Evolutionary conservation across 2,329 filamentous ascomycete species (phyloP).

Genomic region (Exophiala oligosperma): DNA sequence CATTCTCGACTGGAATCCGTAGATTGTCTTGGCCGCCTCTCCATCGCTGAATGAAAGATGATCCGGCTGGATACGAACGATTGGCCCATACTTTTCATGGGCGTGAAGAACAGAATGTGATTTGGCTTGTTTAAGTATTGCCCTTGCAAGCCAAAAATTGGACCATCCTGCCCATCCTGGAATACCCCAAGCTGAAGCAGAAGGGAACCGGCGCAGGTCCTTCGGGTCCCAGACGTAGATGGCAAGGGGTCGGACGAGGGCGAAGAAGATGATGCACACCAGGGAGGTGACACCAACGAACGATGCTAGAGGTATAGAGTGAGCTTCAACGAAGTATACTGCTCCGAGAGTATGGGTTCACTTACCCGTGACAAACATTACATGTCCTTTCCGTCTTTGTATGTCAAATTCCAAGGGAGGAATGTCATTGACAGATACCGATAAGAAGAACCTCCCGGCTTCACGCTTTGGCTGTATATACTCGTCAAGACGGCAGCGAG

Average conservation of each 20-base stretch:
- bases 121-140: neutral
- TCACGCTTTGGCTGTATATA: too few species aligned
- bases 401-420: too few species aligned
- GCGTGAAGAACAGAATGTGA: neutral
- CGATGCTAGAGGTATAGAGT: too few species aligned
- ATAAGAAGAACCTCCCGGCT: too few species aligned
- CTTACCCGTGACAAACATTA: too few species aligned
- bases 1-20: neutral
- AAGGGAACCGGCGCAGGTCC: neutral
- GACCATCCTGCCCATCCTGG: neutral
- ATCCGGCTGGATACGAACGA: neutral
- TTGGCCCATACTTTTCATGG: neutral
- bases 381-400: too few species aligned
- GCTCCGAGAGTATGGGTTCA: too few species aligned
- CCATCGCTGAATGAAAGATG: neutral
- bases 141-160: neutral
- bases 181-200: neutral
- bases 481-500: too few species aligned
- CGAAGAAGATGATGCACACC: too few species aligned
- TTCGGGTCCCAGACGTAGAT: neutral
- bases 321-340: too few species aligned
- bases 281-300: too few species aligned
- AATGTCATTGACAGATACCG: too few species aligned
- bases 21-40: neutral
- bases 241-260: neutral